Base-by-base conservation (phyloP, 225 moss, liverwort and hornwort genomes). In the Rhytidiadelphus loreus region DNA sequence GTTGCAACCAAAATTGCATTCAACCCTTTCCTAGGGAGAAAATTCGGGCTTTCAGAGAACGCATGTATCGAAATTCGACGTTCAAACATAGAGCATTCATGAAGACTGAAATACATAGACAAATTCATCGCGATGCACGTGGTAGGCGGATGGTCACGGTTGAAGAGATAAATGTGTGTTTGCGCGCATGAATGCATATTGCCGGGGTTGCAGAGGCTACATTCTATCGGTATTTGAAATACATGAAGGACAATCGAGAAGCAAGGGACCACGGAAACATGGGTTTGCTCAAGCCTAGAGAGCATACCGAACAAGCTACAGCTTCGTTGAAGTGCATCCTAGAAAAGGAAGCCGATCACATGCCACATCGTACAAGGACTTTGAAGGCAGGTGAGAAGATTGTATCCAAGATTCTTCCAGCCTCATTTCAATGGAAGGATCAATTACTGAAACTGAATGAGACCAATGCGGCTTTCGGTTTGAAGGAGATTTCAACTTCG, bases 231-330 rank as follows among this genome's bases (percentile, higher is more conserved):
- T n/a, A n/a, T 13, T 0, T 8, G 0, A 39, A 13, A 22, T 39
- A 24, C 8, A 4, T 1, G 7, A n/a, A n/a, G n/a, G 7, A 23
- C 1, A 0, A 23, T 13, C 0, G 23, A 0, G 23, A 69, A 7
- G n/a, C 23, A 23, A 37, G 20, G 0, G 23, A 8, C 2, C 13
- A 13, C 1, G 3, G 13, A 4, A 39, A 69, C 11, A 12, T 1
- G 1, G 7, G 7, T 13, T 39, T 69, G 39, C 0, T 23, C 0
- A 69, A 39, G n/a, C 4, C 23, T 5, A 23, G 7, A 1, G 2
- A 69, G 13, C 20, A 68, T 3, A 69, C 3, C 0, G 0, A 39
- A 69, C 7, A 39, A 39, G 35, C 7, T 0, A 1, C 0, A 0
- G 13, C 23, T 7, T 5, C 8, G 1, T 24, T 69, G 22, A 69